A percentile compares a stretch with the other conserved stretches of the same genome.
These are phyloP conservation scores for Paxillus involutus DNA, from an alignment of 768 basidiomycete genomes.

Conservation along the genomic window DNA sequence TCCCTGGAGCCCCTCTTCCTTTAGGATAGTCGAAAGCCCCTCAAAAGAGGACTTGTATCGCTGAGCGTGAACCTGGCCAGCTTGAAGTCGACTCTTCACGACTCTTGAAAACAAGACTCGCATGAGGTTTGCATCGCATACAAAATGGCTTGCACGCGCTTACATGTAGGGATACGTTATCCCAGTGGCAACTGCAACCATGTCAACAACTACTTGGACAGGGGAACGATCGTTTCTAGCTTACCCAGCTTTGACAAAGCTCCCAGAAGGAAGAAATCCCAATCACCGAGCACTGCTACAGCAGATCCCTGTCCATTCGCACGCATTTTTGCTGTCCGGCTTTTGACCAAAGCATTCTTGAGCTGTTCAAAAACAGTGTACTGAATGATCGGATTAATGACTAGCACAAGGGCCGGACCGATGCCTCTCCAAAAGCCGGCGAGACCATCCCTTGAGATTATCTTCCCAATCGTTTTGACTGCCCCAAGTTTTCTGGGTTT, in stretches of 20 bases:
- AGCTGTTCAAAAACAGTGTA: constrained; percentile 95
- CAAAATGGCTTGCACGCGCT: constrained; percentile 16
- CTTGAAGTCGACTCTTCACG: constrained; percentile 79
- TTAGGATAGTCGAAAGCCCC: constrained; percentile 76
- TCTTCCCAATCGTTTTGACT: constrained; percentile 63
- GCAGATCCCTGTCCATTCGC: constrained; percentile 43
- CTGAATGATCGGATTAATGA: constrained; percentile 92
- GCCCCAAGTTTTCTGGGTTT: constrained; percentile 62
- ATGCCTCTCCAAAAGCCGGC: constrained; percentile 92
- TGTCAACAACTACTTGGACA: not conserved
- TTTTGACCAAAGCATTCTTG: constrained; percentile 76
- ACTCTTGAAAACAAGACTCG: constrained; percentile 38
- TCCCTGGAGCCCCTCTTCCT: constrained; percentile 78
- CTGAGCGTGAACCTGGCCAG: constrained; percentile 64
- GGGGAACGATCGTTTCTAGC: constrained; percentile 11
- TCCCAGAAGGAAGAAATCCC: constrained; percentile 94
- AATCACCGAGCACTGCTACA: constrained; percentile 64
- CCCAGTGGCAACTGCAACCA: constrained; percentile 44
- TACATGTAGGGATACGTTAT: constrained; percentile 78
- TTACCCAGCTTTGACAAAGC: constrained; percentile 87
- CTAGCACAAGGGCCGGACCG: constrained; percentile 89
- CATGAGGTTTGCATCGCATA: not conserved
- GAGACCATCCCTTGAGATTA: constrained; percentile 69
- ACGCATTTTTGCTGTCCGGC: constrained; percentile 54
- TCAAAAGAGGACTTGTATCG: constrained; percentile 75